phyloP scores from a whole-genome alignment of 768 basidiomycete species.

The Boletus speciosus region DNA sequence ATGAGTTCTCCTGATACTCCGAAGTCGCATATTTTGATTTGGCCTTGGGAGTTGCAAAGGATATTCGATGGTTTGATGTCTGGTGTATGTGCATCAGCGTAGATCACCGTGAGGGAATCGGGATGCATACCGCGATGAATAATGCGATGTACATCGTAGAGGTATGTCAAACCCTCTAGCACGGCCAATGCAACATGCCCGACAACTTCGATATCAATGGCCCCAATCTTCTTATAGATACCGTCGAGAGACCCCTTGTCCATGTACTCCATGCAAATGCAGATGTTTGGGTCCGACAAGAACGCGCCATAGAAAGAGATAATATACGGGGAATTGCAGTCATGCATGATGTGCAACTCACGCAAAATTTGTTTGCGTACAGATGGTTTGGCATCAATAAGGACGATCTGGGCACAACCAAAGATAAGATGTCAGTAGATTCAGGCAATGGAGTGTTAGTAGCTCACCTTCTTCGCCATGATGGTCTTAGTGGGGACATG shows the following conservation, averaged over 20 bases:
- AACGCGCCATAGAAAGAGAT: slow-evolving; percentile 98
- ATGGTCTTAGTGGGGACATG: slow-evolving; percentile 86
- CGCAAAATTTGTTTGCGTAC: slow-evolving; percentile 97
- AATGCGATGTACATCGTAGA: slow-evolving; percentile 96
- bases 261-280: slow-evolving; percentile 98
- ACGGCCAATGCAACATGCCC: slow-evolving; percentile 94
- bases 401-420: slow-evolving; percentile 63
- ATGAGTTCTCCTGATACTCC: slow-evolving; percentile 98
- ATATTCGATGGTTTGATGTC: slow-evolving; percentile 99
- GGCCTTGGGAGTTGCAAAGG: slow-evolving; percentile 86
- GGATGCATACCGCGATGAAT: slow-evolving; percentile 89
- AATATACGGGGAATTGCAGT: slow-evolving; percentile 90
- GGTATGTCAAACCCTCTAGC: slow-evolving; percentile 90
- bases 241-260: slow-evolving; percentile 92
- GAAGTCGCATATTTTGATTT: slow-evolving; percentile 99
- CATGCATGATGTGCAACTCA: slow-evolving; percentile 98
- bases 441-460: background rate
- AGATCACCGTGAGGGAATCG: background rate
- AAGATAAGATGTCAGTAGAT: background rate
- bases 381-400: slow-evolving; percentile 94
- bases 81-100: slow-evolving; percentile 34
- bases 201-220: slow-evolving; percentile 90
- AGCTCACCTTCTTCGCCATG: slow-evolving; percentile 95
- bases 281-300: slow-evolving; percentile 95
- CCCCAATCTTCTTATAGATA: slow-evolving; percentile 93